Conservation (phyloP, 345 rosid species). For the Moricandia arvensis region DNA sequence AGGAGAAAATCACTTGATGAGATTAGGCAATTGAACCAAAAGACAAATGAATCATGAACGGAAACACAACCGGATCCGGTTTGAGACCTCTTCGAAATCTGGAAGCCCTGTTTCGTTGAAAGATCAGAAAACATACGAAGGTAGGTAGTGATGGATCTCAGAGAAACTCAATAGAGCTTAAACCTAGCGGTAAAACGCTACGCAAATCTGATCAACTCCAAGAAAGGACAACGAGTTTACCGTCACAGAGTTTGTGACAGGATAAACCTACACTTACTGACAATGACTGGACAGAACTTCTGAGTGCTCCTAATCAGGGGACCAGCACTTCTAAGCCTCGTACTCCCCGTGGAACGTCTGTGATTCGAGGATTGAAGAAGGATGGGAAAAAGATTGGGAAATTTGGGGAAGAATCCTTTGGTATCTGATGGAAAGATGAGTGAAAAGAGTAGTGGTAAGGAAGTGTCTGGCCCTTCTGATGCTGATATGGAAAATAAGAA, state of each 20-base stretch:
- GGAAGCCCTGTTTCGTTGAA: too few relatives aligned
- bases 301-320: constrained; percentile 48
- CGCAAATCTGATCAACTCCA: constrained; percentile 31
- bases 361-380: constrained; percentile 45
- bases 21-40: background rate
- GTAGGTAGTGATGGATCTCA: constrained; percentile 47
- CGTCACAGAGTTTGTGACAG: constrained; percentile 29
- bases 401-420: constrained; percentile 34
- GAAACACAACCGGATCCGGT: background rate
- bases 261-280: constrained; percentile 58
- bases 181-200: constrained; percentile 10
- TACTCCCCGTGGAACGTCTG: constrained; percentile 44
- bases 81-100: background rate
- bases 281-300: constrained; percentile 83
- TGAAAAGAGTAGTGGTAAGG: constrained; percentile 34
- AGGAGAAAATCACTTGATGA: background rate
- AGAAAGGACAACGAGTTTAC: constrained; percentile 30
- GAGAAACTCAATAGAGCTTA: constrained; percentile 40
- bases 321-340: constrained; percentile 33
- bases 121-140: too few relatives aligned
- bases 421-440: constrained; percentile 46
- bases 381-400: constrained; percentile 49
- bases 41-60: background rate
- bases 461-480: constrained; percentile 52
- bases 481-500: constrained; percentile 42